Evolutionary conservation across 2,329 filamentous ascomycete genomes (phyloP).

Genomic region (Tetracladium maxilliforme): DNA sequence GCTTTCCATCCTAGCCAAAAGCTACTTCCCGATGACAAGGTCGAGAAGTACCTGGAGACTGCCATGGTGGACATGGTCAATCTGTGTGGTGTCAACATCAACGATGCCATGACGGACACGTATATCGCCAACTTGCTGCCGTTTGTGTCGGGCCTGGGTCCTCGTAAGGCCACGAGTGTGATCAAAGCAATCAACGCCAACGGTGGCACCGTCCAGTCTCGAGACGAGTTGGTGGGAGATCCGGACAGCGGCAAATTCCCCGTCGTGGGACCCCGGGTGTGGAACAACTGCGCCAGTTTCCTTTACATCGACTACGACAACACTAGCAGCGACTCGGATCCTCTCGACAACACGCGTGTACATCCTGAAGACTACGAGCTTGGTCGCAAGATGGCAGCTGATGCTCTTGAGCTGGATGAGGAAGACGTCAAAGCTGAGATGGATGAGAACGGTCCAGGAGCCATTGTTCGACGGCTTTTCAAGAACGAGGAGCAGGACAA

Average conservation of each 20-base stretch:
- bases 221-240: conserved; percentile 81
- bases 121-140: conserved; percentile 80
- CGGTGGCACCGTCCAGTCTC: conserved; percentile 69
- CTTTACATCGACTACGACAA: conserved; percentile 78
- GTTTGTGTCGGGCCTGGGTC: conserved; percentile 82
- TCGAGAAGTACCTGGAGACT: conserved; percentile 78
- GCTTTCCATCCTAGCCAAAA: conserved; percentile 84
- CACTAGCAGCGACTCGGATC: conserved; percentile 72
- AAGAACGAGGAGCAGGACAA: conserved; percentile 87
- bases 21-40: conserved; percentile 73
- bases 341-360: conserved; percentile 90
- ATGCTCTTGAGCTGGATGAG: conserved; percentile 90
- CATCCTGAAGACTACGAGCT: conserved; percentile 98
- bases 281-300: conserved; percentile 95
- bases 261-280: conserved; percentile 79
- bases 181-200: conserved; percentile 87
- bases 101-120: conserved; percentile 70
- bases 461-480: conserved; percentile 89
- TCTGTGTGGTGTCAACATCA: conserved; percentile 87
- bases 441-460: conserved; percentile 76
- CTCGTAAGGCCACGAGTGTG: conserved; percentile 74
- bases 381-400: conserved; percentile 94
- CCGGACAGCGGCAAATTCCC: conserved; percentile 63
- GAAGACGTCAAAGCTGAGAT: conserved; percentile 94
- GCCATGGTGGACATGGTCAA: conserved; percentile 99